phyloP scores from a whole-genome alignment of 208 protist genomes.

The Leptomonas seymouri region DNA sequence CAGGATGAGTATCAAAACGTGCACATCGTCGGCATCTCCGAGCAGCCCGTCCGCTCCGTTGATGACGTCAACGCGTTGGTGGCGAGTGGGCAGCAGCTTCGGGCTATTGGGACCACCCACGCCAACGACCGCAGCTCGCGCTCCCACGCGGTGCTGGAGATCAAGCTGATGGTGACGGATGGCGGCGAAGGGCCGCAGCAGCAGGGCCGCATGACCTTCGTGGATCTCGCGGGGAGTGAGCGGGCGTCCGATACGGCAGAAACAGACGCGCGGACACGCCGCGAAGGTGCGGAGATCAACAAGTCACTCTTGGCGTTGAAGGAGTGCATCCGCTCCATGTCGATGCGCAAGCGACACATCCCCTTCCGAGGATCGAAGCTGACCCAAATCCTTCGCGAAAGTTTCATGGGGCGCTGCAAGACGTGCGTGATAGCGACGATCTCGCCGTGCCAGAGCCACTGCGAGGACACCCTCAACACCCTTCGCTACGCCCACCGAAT shows the following conservation, averaged over 20 bases:
- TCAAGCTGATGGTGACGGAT: constrained; percentile 52
- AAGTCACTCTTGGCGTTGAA: constrained; percentile 97
- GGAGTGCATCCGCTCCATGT: constrained; percentile 97
- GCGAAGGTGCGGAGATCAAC: constrained; percentile 97
- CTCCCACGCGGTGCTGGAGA: constrained; percentile 86
- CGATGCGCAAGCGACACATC: constrained; percentile 90
- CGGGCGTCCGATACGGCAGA: constrained; percentile 92
- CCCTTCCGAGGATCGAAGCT: constrained; percentile 97
- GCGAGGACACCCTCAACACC: constrained; percentile 98
- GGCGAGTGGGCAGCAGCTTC: constrained; percentile 67
- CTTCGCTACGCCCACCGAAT: constrained; percentile 96
- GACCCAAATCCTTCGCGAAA: constrained; percentile 95
- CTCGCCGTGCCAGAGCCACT: constrained; percentile 81
- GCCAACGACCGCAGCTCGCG: constrained; percentile 86
- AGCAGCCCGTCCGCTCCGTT: constrained; percentile 64
- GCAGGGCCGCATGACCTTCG: constrained; percentile 95
- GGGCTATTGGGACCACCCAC: constrained; percentile 83
- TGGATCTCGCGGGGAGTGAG: constrained; percentile 99
- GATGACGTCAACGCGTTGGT: constrained; percentile 85
- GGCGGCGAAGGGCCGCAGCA: constrained; percentile 17
- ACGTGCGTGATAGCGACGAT: constrained; percentile 96
- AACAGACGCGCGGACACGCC: constrained; percentile 87
- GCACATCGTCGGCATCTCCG: constrained; percentile 91
- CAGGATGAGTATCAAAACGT: constrained; percentile 94
- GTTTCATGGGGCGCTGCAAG: constrained; percentile 93